Evolutionary conservation across 352 stramenopile species (phyloP).

Genomic region (Globisporangium apiculatum): DNA sequence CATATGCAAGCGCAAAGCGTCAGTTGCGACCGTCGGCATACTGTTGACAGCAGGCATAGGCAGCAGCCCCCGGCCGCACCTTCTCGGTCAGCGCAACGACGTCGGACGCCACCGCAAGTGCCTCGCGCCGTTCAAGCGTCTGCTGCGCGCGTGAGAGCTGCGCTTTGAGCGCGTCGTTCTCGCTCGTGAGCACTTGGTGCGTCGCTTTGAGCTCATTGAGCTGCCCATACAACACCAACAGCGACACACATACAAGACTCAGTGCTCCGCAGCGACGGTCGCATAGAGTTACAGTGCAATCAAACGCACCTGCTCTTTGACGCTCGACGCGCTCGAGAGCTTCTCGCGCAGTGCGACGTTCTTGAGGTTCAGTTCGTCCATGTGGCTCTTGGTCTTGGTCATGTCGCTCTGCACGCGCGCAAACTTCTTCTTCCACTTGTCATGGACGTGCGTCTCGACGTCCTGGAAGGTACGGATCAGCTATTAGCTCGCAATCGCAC

Average conservation of each 20-base stretch:
- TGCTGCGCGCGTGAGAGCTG: constrained; percentile 34
- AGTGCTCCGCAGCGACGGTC: not conserved
- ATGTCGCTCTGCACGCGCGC: constrained; percentile 58
- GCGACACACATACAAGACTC: not conserved
- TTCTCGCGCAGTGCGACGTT: constrained; percentile 71
- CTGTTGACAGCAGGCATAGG: constrained; percentile 1
- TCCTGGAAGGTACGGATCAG: constrained; percentile 21
- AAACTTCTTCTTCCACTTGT: constrained; percentile 77
- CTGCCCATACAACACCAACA: constrained; percentile 16
- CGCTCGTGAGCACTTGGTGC: constrained; percentile 34
- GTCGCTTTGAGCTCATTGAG: constrained; percentile 51
- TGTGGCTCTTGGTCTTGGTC: constrained; percentile 55
- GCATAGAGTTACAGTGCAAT: too few relatives aligned
- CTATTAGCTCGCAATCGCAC: too few relatives aligned
- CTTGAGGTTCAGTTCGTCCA: constrained; percentile 74
- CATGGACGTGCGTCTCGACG: constrained; percentile 51
- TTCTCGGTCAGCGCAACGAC: constrained; percentile 29
- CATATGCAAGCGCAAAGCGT: not conserved
- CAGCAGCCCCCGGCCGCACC: constrained; percentile 11
- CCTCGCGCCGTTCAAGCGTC: constrained; percentile 21
- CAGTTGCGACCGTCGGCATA: too few relatives aligned
- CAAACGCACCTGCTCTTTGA: constrained; percentile 60
- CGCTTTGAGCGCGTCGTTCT: constrained; percentile 41
- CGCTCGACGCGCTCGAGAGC: constrained; percentile 42
- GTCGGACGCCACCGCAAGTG: constrained; percentile 26